A percentile compares a stretch with the other conserved stretches of the same genome.
Conservation (phyloP, 345 rosid species). For the Populus nigra region DNA sequence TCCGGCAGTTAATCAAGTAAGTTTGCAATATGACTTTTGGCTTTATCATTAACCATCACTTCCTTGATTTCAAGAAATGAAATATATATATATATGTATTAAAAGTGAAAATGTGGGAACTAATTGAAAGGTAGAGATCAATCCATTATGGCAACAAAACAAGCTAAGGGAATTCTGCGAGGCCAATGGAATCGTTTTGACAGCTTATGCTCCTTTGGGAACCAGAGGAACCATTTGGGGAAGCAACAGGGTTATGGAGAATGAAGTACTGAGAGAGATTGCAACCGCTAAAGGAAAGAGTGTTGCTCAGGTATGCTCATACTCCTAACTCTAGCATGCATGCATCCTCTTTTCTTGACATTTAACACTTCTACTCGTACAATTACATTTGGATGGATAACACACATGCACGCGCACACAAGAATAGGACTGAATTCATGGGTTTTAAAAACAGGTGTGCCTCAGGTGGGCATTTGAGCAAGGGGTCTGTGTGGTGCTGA, state of each 20-base stretch:
- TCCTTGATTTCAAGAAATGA: neutral
- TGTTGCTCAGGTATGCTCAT: constrained; percentile 60
- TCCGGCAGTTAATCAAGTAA: constrained; percentile 77
- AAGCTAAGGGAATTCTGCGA: constrained; percentile 59
- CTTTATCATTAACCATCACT: neutral
- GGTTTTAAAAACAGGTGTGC: constrained; percentile 20
- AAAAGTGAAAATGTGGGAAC: neutral
- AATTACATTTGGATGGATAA: neutral
- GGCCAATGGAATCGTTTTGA: constrained; percentile 44
- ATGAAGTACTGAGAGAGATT: constrained; percentile 57
- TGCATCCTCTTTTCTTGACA: neutral
- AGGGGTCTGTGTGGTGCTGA: constrained; percentile 47
- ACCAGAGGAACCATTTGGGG: constrained; percentile 66
- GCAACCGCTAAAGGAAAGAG: constrained; percentile 63
- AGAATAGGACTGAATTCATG: neutral
- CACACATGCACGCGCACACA: neutral
- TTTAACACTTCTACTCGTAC: too few species aligned
- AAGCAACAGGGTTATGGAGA: constrained; percentile 57
- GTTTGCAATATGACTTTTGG: neutral
- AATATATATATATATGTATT: neutral
- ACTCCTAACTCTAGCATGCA: neutral
- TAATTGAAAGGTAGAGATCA: constrained; percentile 66
- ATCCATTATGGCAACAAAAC: constrained; percentile 84
- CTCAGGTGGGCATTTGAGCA: constrained; percentile 62
- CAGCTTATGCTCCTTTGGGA: constrained; percentile 67